A percentile compares a stretch with the other conserved stretches of the same genome.
phyloP scores from a whole-genome alignment of 345 rosid genomes.

The Geranium rotundifolium region DNA sequence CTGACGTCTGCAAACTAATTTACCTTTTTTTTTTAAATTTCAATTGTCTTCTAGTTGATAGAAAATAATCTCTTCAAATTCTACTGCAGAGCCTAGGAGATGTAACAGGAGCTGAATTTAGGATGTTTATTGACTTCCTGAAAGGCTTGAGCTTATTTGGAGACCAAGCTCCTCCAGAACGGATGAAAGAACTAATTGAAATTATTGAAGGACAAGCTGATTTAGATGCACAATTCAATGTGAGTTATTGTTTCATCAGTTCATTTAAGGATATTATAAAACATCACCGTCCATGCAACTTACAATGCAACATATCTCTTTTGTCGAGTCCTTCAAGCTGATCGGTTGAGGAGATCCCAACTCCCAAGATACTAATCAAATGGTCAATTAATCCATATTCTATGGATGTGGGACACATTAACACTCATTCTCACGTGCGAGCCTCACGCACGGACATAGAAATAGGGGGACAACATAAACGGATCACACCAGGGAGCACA shows the following conservation, averaged over 20 bases:
- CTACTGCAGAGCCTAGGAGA: conserved; percentile 72
- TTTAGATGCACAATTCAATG: conserved; percentile 80
- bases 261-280: neutral
- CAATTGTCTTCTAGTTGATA: neutral
- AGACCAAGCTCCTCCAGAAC: conserved; percentile 83
- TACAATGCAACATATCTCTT: neutral
- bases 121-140: conserved; percentile 97
- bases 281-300: neutral
- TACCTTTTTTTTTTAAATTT: neutral
- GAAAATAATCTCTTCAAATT: conserved; percentile 8
- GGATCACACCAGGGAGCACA: no score
- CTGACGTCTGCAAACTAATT: neutral
- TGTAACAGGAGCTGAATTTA: conserved; percentile 94
- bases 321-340: neutral
- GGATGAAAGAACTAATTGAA: conserved; percentile 85
- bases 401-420: no score
- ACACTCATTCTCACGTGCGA: no score
- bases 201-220: conserved; percentile 95
- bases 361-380: no score
- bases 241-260: conserved; percentile 23
- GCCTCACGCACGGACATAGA: no score
- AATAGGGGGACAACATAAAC: no score
- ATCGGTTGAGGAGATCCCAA: no score
- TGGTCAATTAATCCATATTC: no score
- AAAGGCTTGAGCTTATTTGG: conserved; percentile 86